phyloP scores from a whole-genome alignment of 176 grass and related monocot species.

The Eremochloa ophiuroides region DNA sequence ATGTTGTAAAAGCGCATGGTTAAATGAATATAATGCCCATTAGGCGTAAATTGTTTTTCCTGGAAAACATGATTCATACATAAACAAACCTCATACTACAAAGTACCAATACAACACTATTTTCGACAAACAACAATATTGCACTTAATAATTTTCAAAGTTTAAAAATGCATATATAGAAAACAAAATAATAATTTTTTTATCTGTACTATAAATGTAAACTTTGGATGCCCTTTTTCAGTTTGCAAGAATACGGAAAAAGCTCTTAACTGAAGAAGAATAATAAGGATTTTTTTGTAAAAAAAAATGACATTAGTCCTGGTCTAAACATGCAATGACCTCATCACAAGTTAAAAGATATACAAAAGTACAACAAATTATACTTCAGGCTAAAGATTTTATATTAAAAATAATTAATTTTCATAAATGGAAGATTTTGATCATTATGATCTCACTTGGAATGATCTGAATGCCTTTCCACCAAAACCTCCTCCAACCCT shows the following conservation, averaged over 20 bases:
- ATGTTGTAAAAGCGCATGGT: not conserved
- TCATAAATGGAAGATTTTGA: not conserved
- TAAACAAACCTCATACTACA: not conserved
- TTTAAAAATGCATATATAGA: not conserved
- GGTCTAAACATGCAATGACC: not conserved
- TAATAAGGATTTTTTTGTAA: not conserved
- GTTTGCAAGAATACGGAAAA: not conserved
- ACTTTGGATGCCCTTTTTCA: not conserved
- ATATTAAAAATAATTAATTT: not conserved
- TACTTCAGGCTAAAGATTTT: not conserved
- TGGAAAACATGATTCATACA: not conserved
- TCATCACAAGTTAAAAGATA: not conserved
- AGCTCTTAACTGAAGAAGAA: not conserved
- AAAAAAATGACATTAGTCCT: not conserved
- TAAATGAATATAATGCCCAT: too few species aligned
- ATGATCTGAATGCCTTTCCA: constrained; percentile 49
- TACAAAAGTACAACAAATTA: not conserved
- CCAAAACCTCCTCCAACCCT: constrained; percentile 81
- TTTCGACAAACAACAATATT: too few species aligned
- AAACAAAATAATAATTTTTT: not conserved
- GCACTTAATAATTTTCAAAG: too few species aligned
- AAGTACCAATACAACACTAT: too few species aligned
- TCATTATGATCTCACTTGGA: constrained; percentile 28
- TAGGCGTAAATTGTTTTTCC: not conserved
- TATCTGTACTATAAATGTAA: not conserved